Evolutionary conservation across 1,284 basidiomycete genomes (phyloP).

Genomic region (Papiliotrema terrestris): DNA sequence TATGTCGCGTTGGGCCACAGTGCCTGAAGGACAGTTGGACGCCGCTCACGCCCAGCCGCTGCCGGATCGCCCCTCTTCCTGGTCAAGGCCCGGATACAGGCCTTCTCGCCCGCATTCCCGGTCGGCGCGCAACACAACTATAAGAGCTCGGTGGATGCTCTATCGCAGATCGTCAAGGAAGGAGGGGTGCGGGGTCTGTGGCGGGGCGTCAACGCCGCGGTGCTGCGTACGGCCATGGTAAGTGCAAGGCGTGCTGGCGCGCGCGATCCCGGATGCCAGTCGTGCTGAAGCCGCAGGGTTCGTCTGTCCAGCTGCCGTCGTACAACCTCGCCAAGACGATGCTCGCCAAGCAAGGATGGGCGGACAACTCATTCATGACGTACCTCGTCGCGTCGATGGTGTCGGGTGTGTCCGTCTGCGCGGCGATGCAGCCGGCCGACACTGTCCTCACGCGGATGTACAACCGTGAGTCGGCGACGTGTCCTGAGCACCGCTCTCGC

Average conservation of each 20-base stretch:
- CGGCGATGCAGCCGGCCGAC: conserved; percentile 70
- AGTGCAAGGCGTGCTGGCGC: conserved; percentile 34
- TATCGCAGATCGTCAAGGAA: conserved; percentile 70
- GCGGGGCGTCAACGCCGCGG: conserved; percentile 89
- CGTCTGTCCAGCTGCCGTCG: conserved; percentile 79
- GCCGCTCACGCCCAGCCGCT: conserved; percentile 56
- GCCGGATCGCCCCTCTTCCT: conserved; percentile 93
- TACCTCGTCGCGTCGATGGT: conserved; percentile 84
- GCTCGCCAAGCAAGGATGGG: conserved; percentile 62
- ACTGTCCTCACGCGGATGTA: conserved; percentile 84
- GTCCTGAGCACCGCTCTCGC: neutral
- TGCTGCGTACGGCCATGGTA: conserved; percentile 87
- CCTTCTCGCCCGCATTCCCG: conserved; percentile 88
- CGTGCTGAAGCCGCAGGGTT: conserved; percentile 51
- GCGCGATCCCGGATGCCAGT: neutral
- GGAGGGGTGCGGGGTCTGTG: conserved; percentile 78
- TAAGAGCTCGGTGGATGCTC: conserved; percentile 73
- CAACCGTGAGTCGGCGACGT: conserved; percentile 59
- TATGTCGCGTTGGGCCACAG: conserved; percentile 43
- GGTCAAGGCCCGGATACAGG: conserved; percentile 97
- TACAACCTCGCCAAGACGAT: conserved; percentile 89
- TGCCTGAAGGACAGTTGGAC: neutral
- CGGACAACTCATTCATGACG: conserved; percentile 71
- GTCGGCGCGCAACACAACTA: conserved; percentile 93
- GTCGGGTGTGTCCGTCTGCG: conserved; percentile 87